Evolutionary conservation across 2,329 filamentous ascomycete species (phyloP).

Genomic region (Fusarium sp.): DNA sequence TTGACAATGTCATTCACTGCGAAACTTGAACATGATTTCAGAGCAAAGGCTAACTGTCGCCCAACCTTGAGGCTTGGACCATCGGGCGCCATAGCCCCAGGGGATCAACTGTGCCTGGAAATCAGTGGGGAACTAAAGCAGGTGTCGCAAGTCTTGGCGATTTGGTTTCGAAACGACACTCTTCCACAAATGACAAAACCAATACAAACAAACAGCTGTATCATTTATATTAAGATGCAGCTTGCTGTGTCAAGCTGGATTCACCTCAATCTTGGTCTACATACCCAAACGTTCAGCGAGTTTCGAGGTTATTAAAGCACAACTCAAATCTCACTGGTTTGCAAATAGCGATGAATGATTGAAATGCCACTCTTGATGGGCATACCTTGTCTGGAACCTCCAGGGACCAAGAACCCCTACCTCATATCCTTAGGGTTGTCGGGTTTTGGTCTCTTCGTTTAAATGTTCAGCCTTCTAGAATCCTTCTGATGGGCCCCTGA

Average conservation of each 20-base stretch:
- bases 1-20: background rate
- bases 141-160: slow-evolving; percentile 25
- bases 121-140: slow-evolving; percentile 23
- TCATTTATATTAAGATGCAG: slow-evolving; percentile 6
- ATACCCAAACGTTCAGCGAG: background rate
- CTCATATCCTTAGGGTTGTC: slow-evolving; percentile 16
- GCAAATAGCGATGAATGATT: slow-evolving; percentile 11
- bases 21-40: slow-evolving; percentile 2
- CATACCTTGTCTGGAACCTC: slow-evolving; percentile 12
- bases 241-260: background rate
- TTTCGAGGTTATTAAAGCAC: background rate
- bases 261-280: background rate
- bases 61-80: slow-evolving; percentile 1
- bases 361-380: slow-evolving; percentile 15
- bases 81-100: slow-evolving; percentile 6
- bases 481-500: slow-evolving; percentile 38
- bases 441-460: slow-evolving; percentile 19
- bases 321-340: background rate
- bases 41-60: background rate
- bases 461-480: slow-evolving; percentile 45
- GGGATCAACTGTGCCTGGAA: slow-evolving; percentile 16
- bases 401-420: slow-evolving; percentile 28
- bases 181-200: background rate
- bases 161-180: slow-evolving; percentile 31
- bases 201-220: background rate